Evolutionary conservation across 169 alveolate genomes (phyloP).

Genomic region (Babesia caballi): DNA sequence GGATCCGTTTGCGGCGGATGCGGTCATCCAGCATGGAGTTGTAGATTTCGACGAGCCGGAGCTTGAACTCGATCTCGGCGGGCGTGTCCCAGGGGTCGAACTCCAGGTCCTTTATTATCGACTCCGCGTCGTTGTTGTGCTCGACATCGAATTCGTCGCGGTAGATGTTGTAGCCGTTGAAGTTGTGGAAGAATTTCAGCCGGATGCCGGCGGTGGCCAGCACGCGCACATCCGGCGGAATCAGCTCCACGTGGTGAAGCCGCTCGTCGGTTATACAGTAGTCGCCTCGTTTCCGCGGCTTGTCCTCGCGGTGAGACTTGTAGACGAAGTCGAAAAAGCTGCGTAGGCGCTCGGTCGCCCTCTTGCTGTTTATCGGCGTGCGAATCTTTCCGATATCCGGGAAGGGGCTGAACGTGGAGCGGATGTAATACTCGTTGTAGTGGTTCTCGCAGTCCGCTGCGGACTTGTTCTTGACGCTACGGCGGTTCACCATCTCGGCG

Average conservation of each 20-base stretch:
- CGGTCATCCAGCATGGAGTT: constrained; percentile 58
- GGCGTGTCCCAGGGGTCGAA: constrained; percentile 75
- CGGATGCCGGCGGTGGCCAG: not conserved
- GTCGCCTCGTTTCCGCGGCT: not conserved
- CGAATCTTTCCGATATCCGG: constrained; percentile 66
- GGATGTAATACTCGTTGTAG: constrained; percentile 64
- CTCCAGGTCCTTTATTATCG: constrained; percentile 92
- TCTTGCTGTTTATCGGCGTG: not conserved
- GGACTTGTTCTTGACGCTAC: constrained; percentile 60
- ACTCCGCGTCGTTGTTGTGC: constrained; percentile 94
- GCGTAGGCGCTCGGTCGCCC: not conserved
- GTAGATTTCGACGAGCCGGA: constrained; percentile 50
- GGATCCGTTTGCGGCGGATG: constrained; percentile 34
- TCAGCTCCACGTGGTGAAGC: constrained; percentile 6
- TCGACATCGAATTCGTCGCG: constrained; percentile 95
- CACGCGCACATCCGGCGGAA: constrained; percentile 52
- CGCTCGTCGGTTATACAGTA: not conserved
- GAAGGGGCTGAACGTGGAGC: constrained; percentile 34
- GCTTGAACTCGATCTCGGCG: constrained; percentile 53
- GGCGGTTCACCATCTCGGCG: constrained; percentile 56
- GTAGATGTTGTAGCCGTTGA: constrained; percentile 87
- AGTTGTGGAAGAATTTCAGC: constrained; percentile 63
- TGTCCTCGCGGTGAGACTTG: not conserved
- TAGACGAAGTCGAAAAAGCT: not conserved
- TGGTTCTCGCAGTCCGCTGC: constrained; percentile 70